phyloP scores from a whole-genome alignment of 306 rosid species.

The Canavalia gladiata region DNA sequence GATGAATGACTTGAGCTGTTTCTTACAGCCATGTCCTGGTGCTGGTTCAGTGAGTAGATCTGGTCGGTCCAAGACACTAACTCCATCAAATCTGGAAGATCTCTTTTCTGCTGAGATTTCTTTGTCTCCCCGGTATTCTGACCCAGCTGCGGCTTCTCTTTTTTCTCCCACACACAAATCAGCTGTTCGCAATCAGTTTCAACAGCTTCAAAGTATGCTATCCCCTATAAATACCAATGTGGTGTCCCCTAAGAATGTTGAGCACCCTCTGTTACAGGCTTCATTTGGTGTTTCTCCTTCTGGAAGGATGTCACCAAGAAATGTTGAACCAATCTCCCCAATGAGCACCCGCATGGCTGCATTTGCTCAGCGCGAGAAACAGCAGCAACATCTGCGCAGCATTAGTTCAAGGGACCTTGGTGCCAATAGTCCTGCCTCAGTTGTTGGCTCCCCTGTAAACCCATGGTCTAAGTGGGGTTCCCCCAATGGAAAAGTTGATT shows the following conservation, averaged over 20 bases:
- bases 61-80: constrained; percentile 66
- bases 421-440: constrained; percentile 57
- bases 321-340: constrained; percentile 76
- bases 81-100: constrained; percentile 82
- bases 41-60: constrained; percentile 54
- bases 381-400: constrained; percentile 69
- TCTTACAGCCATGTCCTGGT: constrained; percentile 62
- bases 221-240: constrained; percentile 73
- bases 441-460: constrained; percentile 71
- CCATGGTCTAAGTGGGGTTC: constrained; percentile 85
- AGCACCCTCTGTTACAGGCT: constrained; percentile 70
- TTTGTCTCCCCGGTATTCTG: constrained; percentile 78
- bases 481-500: constrained; percentile 74
- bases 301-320: constrained; percentile 87
- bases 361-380: constrained; percentile 75
- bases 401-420: constrained; percentile 77
- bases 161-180: constrained; percentile 85
- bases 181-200: constrained; percentile 73
- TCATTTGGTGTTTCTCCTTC: constrained; percentile 69
- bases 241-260: constrained; percentile 72
- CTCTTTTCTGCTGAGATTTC: constrained; percentile 73
- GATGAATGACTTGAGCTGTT: constrained; percentile 73
- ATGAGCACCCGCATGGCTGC: constrained; percentile 65
- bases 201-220: constrained; percentile 75
- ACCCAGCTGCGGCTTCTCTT: constrained; percentile 59